phyloP scores from a whole-genome alignment of 2,329 filamentous ascomycete genomes.

The Aureobasidium musti region DNA sequence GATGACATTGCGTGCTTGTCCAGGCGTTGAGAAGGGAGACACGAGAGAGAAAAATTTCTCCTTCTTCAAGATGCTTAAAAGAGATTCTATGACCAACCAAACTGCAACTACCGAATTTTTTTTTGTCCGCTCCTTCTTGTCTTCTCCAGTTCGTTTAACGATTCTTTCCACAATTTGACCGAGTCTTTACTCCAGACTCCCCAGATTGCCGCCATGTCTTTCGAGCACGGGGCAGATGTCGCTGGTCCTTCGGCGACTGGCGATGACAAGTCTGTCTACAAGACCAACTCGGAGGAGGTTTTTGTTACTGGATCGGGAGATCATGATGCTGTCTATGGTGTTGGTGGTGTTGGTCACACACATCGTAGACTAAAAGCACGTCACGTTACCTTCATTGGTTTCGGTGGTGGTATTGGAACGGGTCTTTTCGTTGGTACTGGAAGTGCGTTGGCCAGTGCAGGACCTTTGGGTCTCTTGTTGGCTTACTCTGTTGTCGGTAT shows the following conservation, averaged over 20 bases:
- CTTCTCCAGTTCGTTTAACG: not conserved
- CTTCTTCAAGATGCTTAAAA: not conserved
- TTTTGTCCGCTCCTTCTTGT: too few species aligned
- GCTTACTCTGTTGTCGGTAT: constrained; percentile 48
- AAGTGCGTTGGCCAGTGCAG: constrained; percentile 50
- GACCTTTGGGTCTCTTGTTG: constrained; percentile 52
- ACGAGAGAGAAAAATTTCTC: not conserved
- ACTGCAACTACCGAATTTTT: not conserved
- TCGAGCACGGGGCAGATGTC: constrained; percentile 23
- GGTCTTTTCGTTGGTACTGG: constrained; percentile 58
- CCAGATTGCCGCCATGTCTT: constrained; percentile 18
- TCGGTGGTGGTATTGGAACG: constrained; percentile 44
- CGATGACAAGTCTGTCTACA: constrained; percentile 25
- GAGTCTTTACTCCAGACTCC: constrained; percentile 7
- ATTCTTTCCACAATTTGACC: not conserved
- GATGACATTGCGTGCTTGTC: constrained; percentile 25
- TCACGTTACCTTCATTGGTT: constrained; percentile 35
- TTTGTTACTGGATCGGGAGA: constrained; percentile 21
- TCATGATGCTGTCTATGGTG: constrained; percentile 24
- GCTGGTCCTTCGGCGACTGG: not conserved
- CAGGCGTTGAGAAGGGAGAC: constrained; percentile 4
- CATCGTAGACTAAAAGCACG: constrained; percentile 33
- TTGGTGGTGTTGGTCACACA: constrained; percentile 33
- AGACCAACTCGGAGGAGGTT: constrained; percentile 15
- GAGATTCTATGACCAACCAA: constrained; percentile 13